A percentile compares a stretch with the other conserved stretches of the same genome.
phyloP scores from a whole-genome alignment of 139 green algal species.

The Auxenochlorella protothecoides region DNA sequence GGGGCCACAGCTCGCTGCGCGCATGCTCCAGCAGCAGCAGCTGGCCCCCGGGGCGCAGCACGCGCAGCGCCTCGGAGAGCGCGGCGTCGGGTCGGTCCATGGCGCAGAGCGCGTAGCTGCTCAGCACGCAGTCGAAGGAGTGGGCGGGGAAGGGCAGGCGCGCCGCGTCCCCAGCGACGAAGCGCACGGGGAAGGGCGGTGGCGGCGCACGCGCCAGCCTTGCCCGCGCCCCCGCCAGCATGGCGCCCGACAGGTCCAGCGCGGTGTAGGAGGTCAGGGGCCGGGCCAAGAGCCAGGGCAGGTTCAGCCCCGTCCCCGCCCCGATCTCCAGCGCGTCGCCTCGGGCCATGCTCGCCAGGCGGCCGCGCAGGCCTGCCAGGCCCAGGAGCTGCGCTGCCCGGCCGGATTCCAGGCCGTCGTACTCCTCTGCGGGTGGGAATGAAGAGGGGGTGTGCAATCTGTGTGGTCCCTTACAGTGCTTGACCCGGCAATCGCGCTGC shows the following conservation, averaged over 20 bases:
- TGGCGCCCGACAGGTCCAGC: slow-evolving; percentile 43
- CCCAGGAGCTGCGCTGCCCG: no score
- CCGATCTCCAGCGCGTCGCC: slow-evolving; percentile 59
- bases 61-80: slow-evolving; percentile 24
- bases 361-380: no score
- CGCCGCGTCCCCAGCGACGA: neutral
- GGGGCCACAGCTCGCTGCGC: neutral
- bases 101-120: slow-evolving; percentile 65
- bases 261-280: slow-evolving; percentile 28
- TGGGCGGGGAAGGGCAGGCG: slow-evolving; percentile 3
- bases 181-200: no score
- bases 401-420: no score
- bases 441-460: no score
- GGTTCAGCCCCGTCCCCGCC: slow-evolving; percentile 61
- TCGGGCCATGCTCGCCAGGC: neutral
- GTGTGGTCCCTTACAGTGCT: no score
- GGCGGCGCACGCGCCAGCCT: neutral
- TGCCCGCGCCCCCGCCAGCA: slow-evolving; percentile 38
- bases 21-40: slow-evolving; percentile 62
- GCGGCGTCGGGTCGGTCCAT: slow-evolving; percentile 38
- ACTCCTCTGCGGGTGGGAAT: no score
- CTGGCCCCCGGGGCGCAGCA: slow-evolving; percentile 34
- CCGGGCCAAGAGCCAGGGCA: slow-evolving; percentile 12
- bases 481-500: no score
- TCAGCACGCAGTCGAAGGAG: slow-evolving; percentile 60